Conservation (phyloP, 1,284 basidiomycete species). For the Ustilago tritici region DNA sequence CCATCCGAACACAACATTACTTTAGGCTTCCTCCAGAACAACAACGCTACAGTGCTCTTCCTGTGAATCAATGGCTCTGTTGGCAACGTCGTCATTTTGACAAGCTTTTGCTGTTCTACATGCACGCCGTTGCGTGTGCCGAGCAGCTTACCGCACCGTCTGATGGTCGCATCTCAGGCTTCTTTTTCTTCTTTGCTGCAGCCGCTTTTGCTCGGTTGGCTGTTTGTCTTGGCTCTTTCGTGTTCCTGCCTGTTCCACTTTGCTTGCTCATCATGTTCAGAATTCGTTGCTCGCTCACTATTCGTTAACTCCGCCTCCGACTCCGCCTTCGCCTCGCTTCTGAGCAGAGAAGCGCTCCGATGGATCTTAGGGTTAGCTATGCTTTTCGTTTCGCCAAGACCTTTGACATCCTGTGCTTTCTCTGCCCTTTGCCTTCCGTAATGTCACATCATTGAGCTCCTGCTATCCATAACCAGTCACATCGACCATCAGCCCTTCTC, state of each 20-base stretch:
- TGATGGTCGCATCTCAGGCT: not conserved
- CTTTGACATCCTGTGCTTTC: constrained; percentile 3
- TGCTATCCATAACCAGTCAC: not conserved
- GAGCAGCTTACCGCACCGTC: not conserved
- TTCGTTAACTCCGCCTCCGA: not conserved
- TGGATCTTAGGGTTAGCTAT: constrained; percentile 8
- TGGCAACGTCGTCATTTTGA: constrained; percentile 4
- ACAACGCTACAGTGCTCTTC: not conserved
- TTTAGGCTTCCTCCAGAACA: not conserved
- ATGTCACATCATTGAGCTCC: not conserved
- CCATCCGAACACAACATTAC: not conserved
- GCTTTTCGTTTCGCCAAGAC: constrained; percentile 12
- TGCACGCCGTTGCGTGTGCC: not conserved
- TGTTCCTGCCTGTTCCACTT: constrained; percentile 2
- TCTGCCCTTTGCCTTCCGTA: constrained; percentile 3
- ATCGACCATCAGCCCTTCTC: constrained; percentile 2
- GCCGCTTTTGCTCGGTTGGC: not conserved
- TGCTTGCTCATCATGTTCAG: not conserved
- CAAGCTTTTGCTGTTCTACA: not conserved
- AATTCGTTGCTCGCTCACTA: not conserved
- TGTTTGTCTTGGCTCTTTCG: not conserved
- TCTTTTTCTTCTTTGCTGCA: not conserved
- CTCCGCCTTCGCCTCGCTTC: not conserved
- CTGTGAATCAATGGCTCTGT: not conserved
- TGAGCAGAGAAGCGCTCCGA: not conserved